These are phyloP conservation scores for Vitellaria paradoxa DNA, from an alignment of 179 eudicot species.

Conservation along the genomic window DNA sequence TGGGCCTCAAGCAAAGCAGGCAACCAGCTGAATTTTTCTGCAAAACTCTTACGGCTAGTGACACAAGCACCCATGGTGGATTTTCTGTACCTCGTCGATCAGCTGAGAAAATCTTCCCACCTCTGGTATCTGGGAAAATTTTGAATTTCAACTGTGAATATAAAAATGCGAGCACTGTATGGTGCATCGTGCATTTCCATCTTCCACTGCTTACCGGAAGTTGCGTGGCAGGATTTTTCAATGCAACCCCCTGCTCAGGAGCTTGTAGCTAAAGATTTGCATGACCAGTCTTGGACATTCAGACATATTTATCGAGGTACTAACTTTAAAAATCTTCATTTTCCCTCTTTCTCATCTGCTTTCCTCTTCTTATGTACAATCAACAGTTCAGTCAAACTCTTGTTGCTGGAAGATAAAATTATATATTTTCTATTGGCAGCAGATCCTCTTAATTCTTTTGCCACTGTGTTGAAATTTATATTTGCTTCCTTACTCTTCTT, in stretches of 20 bases:
- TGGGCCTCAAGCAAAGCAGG: conserved; percentile 84
- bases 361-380: neutral
- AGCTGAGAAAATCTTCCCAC: conserved; percentile 97
- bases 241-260: conserved; percentile 99
- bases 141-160: neutral
- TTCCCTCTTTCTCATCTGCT: neutral
- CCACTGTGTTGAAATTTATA: neutral
- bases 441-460: neutral
- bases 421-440: neutral
- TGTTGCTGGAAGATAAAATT: neutral
- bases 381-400: neutral
- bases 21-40: conserved; percentile 98
- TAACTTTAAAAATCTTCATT: neutral
- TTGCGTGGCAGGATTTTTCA: conserved; percentile 68
- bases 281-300: conserved; percentile 96
- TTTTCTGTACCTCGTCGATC: conserved; percentile 98
- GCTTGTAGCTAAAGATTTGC: conserved; percentile 88
- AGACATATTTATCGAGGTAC: conserved; percentile 93
- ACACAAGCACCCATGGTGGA: conserved; percentile 98
- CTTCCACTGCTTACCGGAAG: conserved; percentile 36
- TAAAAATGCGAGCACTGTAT: neutral
- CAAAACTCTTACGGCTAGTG: conserved; percentile 98
- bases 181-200: neutral
- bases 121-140: conserved; percentile 52
- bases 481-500: neutral